Evolutionary conservation across 2,329 filamentous ascomycete genomes (phyloP).

Genomic region (Fusarium sp.): DNA sequence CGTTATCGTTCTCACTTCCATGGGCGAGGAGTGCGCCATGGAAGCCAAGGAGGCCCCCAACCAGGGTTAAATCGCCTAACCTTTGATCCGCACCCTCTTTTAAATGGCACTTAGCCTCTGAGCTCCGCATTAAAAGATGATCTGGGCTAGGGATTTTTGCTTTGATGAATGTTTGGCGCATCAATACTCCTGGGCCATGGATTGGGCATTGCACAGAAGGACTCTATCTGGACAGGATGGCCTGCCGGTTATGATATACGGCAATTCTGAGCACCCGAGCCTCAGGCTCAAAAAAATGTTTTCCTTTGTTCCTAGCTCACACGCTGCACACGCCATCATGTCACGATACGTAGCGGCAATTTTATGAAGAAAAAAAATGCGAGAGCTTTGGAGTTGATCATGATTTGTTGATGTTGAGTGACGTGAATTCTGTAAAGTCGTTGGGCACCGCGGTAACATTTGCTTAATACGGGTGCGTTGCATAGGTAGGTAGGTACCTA

Average conservation of each 20-base stretch:
- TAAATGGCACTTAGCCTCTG: constrained; percentile 44
- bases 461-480: neutral
- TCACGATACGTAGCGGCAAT: constrained; percentile 47
- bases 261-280: constrained; percentile 39
- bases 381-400: constrained; percentile 48
- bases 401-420: constrained; percentile 50
- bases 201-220: constrained; percentile 54
- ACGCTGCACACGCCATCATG: constrained; percentile 46
- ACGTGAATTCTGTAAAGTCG: constrained; percentile 30
- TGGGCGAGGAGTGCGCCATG: constrained; percentile 93
- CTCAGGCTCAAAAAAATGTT: constrained; percentile 42
- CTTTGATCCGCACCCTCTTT: constrained; percentile 38
- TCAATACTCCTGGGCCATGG: constrained; percentile 52
- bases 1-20: constrained; percentile 91
- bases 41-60: constrained; percentile 92
- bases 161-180: constrained; percentile 50
- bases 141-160: constrained; percentile 44
- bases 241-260: constrained; percentile 51
- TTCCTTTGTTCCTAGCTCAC: constrained; percentile 54
- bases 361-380: constrained; percentile 51
- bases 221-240: constrained; percentile 58
- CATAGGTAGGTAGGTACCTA: too few species aligned
- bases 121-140: constrained; percentile 36
- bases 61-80: constrained; percentile 42
- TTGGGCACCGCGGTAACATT: neutral